Evolutionary conservation across 345 rosid species (phyloP).

Genomic region (Salix brachista): DNA sequence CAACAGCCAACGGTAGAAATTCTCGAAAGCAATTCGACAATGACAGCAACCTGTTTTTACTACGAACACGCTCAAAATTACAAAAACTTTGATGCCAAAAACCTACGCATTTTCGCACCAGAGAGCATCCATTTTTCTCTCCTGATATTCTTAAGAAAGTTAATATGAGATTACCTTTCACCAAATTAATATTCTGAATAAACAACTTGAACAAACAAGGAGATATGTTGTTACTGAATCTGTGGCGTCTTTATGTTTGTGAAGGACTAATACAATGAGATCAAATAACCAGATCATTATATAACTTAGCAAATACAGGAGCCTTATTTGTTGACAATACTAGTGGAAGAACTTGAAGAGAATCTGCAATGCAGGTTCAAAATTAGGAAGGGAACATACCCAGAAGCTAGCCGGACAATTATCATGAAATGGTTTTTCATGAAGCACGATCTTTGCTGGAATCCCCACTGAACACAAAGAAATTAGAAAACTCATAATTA

Average conservation of each 20-base stretch:
- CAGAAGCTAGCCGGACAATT: slow-evolving; percentile 58
- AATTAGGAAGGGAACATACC: slow-evolving; percentile 40
- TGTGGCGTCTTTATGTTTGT: too few species aligned
- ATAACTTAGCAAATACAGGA: too few species aligned
- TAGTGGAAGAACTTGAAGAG: not conserved
- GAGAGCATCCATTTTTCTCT: not conserved
- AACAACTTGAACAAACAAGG: too few species aligned
- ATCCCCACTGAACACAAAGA: slow-evolving; percentile 65
- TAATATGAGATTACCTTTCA: not conserved
- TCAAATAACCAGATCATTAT: too few species aligned
- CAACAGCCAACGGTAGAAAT: too few species aligned
- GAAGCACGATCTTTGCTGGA: slow-evolving; percentile 77
- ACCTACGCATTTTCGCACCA: not conserved
- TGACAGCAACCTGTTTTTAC: too few species aligned
- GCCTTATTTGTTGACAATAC: not conserved
- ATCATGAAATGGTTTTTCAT: slow-evolving; percentile 80
- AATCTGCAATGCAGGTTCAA: not conserved
- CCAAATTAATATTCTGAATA: too few species aligned
- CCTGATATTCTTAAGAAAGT: not conserved
- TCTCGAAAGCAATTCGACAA: not conserved
- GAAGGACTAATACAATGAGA: too few species aligned
- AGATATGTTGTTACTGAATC: too few species aligned
- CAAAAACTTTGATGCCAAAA: too few species aligned
- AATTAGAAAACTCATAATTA: not conserved
- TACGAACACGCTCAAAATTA: too few species aligned